A percentile compares a stretch with the other conserved stretches of the same genome.
phyloP scores from a whole-genome alignment of 371 early-diverging fungal genomes.

The Syncephalastrum racemosum region DNA sequence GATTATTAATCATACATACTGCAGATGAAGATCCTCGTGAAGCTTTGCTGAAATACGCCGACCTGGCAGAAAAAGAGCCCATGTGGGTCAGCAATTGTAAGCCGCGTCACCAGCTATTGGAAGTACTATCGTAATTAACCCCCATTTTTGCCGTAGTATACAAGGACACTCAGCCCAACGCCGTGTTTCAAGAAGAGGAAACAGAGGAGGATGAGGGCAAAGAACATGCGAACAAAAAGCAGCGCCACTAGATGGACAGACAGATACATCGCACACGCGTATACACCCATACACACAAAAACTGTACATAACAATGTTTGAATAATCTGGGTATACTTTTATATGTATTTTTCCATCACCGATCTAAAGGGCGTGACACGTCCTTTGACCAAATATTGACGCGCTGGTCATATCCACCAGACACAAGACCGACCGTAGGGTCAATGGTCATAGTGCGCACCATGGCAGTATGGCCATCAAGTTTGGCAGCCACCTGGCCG shows the following conservation, averaged over 20 bases:
- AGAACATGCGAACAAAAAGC: neutral
- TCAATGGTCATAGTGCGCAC: constrained; percentile 28
- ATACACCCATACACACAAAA: too few species aligned
- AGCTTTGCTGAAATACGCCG: constrained; percentile 89
- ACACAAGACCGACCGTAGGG: constrained; percentile 30
- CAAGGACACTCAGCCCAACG: constrained; percentile 77
- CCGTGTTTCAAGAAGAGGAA: constrained; percentile 69
- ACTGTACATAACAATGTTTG: too few species aligned
- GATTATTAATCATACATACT: constrained; percentile 4
- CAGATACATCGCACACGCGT: too few species aligned
- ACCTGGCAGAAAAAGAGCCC: constrained; percentile 80
- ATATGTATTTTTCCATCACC: too few species aligned
- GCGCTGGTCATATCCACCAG: constrained; percentile 39
- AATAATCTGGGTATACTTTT: too few species aligned
- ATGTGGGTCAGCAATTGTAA: constrained; percentile 80
- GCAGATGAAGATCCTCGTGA: constrained; percentile 93
- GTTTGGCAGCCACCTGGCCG: constrained; percentile 42
- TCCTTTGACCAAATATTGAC: constrained; percentile 33
- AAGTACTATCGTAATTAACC: neutral
- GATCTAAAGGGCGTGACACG: too few species aligned
- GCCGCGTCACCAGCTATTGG: neutral
- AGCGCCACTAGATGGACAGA: too few species aligned
- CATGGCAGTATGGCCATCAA: constrained; percentile 37
- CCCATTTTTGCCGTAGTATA: constrained; percentile 60
- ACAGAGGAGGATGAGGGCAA: constrained; percentile 58